These are phyloP conservation scores for Atkinsonella hypoxylon DNA, from an alignment of 2,329 filamentous ascomycete species.

Conservation along the genomic window DNA sequence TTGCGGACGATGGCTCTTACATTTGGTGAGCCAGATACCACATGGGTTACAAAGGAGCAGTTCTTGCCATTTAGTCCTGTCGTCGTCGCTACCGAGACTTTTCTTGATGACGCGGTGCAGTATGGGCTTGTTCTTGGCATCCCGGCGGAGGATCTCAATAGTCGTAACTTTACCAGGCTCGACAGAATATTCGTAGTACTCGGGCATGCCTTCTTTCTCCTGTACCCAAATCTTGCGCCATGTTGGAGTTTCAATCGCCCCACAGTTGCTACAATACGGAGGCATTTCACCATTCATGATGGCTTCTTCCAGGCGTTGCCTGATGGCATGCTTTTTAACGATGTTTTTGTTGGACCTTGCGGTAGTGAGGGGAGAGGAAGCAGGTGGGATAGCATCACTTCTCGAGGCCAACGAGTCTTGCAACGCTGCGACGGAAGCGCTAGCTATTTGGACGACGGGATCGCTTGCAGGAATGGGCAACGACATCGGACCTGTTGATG, in stretches of 20 bases:
- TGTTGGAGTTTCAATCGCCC: constrained; percentile 88
- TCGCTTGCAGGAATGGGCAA: constrained; percentile 36
- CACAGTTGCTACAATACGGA: constrained; percentile 83
- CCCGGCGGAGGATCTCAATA: constrained; percentile 54
- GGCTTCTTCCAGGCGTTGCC: constrained; percentile 45
- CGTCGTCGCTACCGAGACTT: constrained; percentile 46
- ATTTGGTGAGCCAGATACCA: constrained; percentile 88
- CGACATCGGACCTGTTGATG: constrained; percentile 20
- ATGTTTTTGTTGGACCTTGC: constrained; percentile 49
- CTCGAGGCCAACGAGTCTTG: constrained; percentile 30
- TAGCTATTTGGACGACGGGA: constrained; percentile 19
- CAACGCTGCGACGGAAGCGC: constrained; percentile 13
- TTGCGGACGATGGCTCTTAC: constrained; percentile 69
- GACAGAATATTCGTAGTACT: constrained; percentile 58
- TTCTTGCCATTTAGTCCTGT: constrained; percentile 56
- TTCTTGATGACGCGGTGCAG: constrained; percentile 73
- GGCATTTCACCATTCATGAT: constrained; percentile 76
- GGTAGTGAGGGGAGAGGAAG: constrained; percentile 27
- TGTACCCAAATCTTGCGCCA: constrained; percentile 93
- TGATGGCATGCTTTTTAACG: constrained; percentile 50
- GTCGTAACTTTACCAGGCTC: constrained; percentile 64
- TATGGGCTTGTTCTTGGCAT: constrained; percentile 49
- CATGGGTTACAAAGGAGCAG: constrained; percentile 88
- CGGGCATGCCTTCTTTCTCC: constrained; percentile 56
- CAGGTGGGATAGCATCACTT: constrained; percentile 27